Evolutionary conservation across 148 eudicot genomes (phyloP).

Genomic region (Pharnaceum exiguum): DNA sequence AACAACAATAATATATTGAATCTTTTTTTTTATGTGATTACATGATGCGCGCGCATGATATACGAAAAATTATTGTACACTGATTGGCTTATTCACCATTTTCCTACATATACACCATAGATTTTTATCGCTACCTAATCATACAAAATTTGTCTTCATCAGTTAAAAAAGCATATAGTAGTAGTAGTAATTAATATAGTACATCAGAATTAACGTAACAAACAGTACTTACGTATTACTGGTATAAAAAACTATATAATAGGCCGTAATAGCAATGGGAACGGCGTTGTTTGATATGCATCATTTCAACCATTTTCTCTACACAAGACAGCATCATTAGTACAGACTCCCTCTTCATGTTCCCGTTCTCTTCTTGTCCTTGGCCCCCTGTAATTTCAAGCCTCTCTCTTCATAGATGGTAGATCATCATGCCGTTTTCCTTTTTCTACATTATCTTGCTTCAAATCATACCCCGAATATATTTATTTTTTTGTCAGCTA

Average conservation of each 20-base stretch:
- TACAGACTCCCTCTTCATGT: conserved; percentile 11
- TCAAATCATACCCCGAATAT: not conserved
- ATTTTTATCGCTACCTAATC: too few species aligned
- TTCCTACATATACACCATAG: too few species aligned
- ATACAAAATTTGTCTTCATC: too few species aligned
- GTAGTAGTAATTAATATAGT: too few species aligned
- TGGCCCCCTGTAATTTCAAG: not conserved
- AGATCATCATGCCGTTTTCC: conserved; percentile 19
- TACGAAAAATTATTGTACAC: too few species aligned
- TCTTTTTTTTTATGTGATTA: too few species aligned
- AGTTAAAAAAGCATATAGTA: too few species aligned
- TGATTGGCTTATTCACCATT: too few species aligned
- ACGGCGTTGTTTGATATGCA: conserved; percentile 31
- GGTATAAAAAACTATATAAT: not conserved
- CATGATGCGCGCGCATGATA: too few species aligned
- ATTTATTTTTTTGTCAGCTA: not conserved
- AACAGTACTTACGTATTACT: too few species aligned
- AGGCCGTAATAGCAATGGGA: conserved; percentile 13
- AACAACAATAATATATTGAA: too few species aligned
- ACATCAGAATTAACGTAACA: too few species aligned
- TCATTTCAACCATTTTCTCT: conserved; percentile 32
- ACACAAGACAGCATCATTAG: conserved; percentile 42
- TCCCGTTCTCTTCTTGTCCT: conserved; percentile 11
- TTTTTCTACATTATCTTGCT: conserved; percentile 12
- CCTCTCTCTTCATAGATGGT: not conserved